phyloP scores from a whole-genome alignment of 192 early-diverging fungal genomes.

The Chytriomyces sp. region DNA sequence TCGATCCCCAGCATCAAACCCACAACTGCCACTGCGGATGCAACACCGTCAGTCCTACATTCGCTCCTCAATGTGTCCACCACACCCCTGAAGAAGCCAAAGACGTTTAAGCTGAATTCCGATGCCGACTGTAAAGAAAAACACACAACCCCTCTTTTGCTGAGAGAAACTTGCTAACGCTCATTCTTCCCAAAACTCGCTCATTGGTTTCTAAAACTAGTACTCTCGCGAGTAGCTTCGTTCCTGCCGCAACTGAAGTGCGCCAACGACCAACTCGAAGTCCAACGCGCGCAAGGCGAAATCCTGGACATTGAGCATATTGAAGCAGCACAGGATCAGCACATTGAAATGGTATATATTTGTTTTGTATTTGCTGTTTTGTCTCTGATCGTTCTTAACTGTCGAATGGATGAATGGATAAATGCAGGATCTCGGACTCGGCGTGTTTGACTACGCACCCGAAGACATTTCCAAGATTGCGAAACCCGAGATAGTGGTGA shows the following conservation, averaged over 20 bases:
- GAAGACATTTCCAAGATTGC: conserved; percentile 25
- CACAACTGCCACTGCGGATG: background rate
- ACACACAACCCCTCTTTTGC: background rate
- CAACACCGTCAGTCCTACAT: background rate
- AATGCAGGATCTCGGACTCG: conserved; percentile 21
- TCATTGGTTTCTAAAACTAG: background rate
- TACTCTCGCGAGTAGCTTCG: conserved; percentile 14
- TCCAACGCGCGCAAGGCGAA: conserved; percentile 8
- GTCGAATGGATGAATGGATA: background rate
- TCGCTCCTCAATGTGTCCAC: conserved; percentile 5
- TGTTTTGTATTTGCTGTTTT: background rate
- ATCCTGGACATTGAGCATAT: conserved; percentile 27
- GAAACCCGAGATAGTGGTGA: background rate
- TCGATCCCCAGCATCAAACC: background rate
- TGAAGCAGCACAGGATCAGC: background rate
- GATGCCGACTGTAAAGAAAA: background rate
- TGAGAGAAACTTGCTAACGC: background rate
- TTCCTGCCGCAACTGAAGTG: conserved; percentile 31
- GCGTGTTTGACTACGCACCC: conserved; percentile 27
- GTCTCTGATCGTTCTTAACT: background rate
- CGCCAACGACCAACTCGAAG: conserved; percentile 18
- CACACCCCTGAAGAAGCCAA: background rate
- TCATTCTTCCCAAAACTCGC: background rate
- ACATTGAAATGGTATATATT: conserved; percentile 29
- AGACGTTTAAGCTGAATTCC: background rate